These are phyloP conservation scores for Nitzschia putrida DNA, from an alignment of 108 stramenopile genomes.

Conservation along the genomic window DNA sequence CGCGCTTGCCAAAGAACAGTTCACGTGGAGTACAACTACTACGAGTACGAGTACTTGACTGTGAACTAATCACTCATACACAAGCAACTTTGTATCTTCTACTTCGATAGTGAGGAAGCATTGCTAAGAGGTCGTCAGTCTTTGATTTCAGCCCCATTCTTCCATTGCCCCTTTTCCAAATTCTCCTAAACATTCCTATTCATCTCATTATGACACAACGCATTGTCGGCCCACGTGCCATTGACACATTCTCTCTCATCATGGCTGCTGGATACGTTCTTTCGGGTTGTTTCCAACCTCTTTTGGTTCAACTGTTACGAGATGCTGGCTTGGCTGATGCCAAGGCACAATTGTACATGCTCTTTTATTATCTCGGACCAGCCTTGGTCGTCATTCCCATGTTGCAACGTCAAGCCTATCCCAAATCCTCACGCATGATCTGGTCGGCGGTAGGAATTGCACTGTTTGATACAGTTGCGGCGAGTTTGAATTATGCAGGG, in stretches of 20 bases:
- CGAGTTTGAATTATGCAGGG: slow-evolving; percentile 74
- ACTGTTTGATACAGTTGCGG: slow-evolving; percentile 65
- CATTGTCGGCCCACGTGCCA: background rate
- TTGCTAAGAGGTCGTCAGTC: too few relatives aligned
- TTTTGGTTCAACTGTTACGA: slow-evolving; percentile 66
- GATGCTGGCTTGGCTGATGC: slow-evolving; percentile 63
- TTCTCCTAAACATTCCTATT: too few relatives aligned
- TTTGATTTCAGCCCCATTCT: too few relatives aligned
- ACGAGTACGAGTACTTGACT: too few relatives aligned
- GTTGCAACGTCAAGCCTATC: slow-evolving; percentile 18
- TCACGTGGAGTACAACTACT: too few relatives aligned
- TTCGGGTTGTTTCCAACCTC: slow-evolving; percentile 71
- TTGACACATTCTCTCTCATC: slow-evolving; percentile 5
- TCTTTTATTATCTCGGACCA: slow-evolving; percentile 75
- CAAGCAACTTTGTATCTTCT: too few relatives aligned
- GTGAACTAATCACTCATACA: too few relatives aligned
- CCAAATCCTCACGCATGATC: slow-evolving; percentile 19
- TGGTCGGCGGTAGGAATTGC: slow-evolving; percentile 55
- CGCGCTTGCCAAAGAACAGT: too few relatives aligned
- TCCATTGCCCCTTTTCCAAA: too few relatives aligned
- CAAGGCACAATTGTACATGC: slow-evolving; percentile 70
- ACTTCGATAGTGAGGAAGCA: too few relatives aligned
- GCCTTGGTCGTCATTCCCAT: slow-evolving; percentile 32
- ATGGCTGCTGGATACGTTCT: slow-evolving; percentile 54
- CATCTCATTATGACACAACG: too few relatives aligned